phyloP scores from a whole-genome alignment of 1,284 basidiomycete genomes.

The Rhodotorula sp. region DNA sequence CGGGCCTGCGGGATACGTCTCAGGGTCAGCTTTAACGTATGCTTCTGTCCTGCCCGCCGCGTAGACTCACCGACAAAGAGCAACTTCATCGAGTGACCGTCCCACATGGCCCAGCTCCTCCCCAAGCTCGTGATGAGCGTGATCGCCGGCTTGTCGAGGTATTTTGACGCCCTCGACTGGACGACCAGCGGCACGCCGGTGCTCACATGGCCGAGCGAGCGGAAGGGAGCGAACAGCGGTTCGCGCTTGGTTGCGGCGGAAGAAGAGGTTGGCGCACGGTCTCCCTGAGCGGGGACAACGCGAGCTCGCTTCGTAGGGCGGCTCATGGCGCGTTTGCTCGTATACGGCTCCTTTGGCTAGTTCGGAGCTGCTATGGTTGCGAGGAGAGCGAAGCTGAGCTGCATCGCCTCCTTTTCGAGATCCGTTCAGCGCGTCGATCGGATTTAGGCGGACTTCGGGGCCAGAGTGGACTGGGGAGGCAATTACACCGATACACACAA shows the following conservation, averaged over 20 bases:
- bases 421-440: too few species aligned
- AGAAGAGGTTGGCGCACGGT: not conserved
- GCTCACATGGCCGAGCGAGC: slow-evolving; percentile 88
- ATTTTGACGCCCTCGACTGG: slow-evolving; percentile 79
- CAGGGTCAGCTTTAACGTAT: not conserved
- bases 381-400: not conserved
- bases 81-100: slow-evolving; percentile 86
- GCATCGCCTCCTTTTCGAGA: not conserved
- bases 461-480: too few species aligned
- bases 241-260: slow-evolving; percentile 4
- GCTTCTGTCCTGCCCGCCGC: accelerated
- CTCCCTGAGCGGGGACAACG: not conserved
- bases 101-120: slow-evolving; percentile 93
- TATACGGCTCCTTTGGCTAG: not conserved
- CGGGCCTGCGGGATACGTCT: slow-evolving; percentile 60
- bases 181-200: slow-evolving; percentile 88
- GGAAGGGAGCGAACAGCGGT: slow-evolving; percentile 85
- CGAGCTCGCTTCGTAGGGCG: slow-evolving; percentile 31
- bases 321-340: not conserved
- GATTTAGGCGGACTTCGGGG: too few species aligned
- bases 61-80: slow-evolving; percentile 80
- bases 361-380: not conserved
- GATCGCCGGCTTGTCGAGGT: slow-evolving; percentile 40
- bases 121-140: slow-evolving; percentile 82
- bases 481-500: not conserved